Base-by-base conservation (phyloP, 306 rosid species). In the Cicer judaicum region DNA sequence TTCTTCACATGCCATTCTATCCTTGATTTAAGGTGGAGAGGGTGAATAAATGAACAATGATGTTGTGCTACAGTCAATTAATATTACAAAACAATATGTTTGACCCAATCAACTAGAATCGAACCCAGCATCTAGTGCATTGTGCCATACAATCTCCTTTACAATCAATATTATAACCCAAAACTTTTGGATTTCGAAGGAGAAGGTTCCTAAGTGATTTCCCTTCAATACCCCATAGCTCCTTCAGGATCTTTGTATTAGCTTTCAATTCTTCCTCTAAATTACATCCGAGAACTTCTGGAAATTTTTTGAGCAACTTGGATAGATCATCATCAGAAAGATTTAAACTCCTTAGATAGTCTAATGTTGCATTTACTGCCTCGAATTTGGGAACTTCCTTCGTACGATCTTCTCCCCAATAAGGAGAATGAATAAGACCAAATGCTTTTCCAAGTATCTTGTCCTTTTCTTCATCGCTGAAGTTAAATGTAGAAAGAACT, bases 61-160 rank as follows among this genome's bases (percentile, higher is more conserved):
- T 48, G 9, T 14, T 34, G n/a, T 68, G 49, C 62, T 46, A 13
- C 36, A 57, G 49, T 38, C 10, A 59, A 75, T 62, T 11, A 56
- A 42, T 62, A 40, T 15, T 71, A 41, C 52, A 24, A 38, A 68
- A 16, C 24, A 13, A 64, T 71, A 47, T 18, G 54, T 38, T 40
- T 29, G 46, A 66, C 42, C 70, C 44, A 59, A 69, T 48, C 8
- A 11, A 19, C 86, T 88, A 94, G 85, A 94, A 94, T 8, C 97
- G 95, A 81, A 75, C 98, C 96, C 96, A 94, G 83, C 98, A 91
- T 82, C 97, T 83, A 5, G 97, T 94, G 90, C 98, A 94, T 59
- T 91, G 90, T 55, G 98, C 98, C 42, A 85, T 92, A 59, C 97
- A 94, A 57, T 91, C 96, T 76, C 98, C 98, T 71, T 90, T 91